Conservation (phyloP, 164 flowering plant species). For the Macadamia tetraphylla region DNA sequence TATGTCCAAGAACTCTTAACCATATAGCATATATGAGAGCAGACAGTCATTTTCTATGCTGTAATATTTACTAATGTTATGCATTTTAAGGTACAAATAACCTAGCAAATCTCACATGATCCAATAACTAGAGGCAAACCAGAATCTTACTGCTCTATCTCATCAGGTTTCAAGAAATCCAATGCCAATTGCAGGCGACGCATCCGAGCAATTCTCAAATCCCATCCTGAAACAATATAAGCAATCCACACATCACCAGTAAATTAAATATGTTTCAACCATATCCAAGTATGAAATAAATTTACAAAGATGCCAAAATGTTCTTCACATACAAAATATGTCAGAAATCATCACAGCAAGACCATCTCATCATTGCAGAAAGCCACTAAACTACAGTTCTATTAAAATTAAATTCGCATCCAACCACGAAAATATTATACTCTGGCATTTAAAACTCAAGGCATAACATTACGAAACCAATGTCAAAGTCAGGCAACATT, state of each 20-base stretch:
- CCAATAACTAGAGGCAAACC: background rate
- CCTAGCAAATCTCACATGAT: background rate
- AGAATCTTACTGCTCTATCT: constrained; percentile 65
- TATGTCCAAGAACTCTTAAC: too few relatives aligned
- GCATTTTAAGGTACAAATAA: background rate
- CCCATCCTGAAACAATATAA: constrained; percentile 67
- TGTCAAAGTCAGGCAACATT: background rate
- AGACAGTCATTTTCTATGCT: too few relatives aligned
- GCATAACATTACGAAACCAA: too few relatives aligned
- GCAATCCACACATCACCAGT: constrained; percentile 6
- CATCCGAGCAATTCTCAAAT: constrained; percentile 57
- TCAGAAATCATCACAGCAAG: background rate
- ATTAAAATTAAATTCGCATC: background rate
- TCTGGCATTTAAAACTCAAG: too few relatives aligned
- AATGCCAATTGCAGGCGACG: constrained; percentile 78
- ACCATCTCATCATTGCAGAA: background rate
- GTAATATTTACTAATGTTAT: background rate
- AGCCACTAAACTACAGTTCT: background rate
- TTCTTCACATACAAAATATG: too few relatives aligned
- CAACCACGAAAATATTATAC: too few relatives aligned
- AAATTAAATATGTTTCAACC: background rate
- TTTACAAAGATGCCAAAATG: too few relatives aligned
- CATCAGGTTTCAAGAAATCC: constrained; percentile 75
- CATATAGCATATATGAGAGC: too few relatives aligned
- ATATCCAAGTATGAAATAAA: background rate